Conservation (phyloP, 495 filamentous ascomycete species). For the Pyrenula massariospora region DNA sequence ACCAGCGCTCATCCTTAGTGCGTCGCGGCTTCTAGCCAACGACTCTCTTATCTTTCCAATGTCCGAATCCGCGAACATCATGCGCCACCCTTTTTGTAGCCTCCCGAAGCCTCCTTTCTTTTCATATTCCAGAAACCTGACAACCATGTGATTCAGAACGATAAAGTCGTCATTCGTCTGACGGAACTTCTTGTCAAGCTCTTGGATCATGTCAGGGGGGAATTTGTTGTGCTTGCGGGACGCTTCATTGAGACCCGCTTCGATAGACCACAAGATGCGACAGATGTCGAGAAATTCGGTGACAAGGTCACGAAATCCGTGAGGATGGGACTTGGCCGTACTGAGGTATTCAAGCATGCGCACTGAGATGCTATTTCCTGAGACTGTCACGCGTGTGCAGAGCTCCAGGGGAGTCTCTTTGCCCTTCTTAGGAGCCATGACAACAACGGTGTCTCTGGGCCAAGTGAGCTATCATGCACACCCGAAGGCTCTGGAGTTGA, state of each 20-base stretch:
- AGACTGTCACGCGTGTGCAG: too few species aligned
- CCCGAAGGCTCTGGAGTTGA: too few species aligned
- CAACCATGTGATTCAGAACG: constrained; percentile 34
- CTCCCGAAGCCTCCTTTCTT: constrained; percentile 32
- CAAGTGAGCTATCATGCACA: too few species aligned
- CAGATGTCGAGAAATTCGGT: constrained; percentile 39
- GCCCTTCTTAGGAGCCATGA: too few species aligned
- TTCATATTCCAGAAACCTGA: constrained; percentile 34
- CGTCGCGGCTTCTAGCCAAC: too few species aligned
- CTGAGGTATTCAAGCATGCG: constrained; percentile 45
- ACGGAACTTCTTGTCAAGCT: constrained; percentile 39
- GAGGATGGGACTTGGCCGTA: constrained; percentile 26
- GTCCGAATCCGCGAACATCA: constrained; percentile 28
- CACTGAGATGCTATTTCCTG: constrained; percentile 40
- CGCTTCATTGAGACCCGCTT: constrained; percentile 35
- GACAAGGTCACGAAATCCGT: constrained; percentile 35
- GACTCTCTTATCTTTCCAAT: constrained; percentile 27
- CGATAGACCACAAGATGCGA: constrained; percentile 37
- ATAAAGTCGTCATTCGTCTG: constrained; percentile 32
- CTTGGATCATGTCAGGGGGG: constrained; percentile 30
- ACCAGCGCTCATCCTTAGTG: too few species aligned
- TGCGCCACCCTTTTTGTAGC: constrained; percentile 38
- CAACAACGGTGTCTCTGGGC: too few species aligned
- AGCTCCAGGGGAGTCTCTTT: constrained; percentile 24
- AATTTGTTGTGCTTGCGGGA: constrained; percentile 20